These are phyloP conservation scores for Xylaria flabelliformis DNA, from an alignment of 495 filamentous ascomycete genomes.

Conservation along the genomic window DNA sequence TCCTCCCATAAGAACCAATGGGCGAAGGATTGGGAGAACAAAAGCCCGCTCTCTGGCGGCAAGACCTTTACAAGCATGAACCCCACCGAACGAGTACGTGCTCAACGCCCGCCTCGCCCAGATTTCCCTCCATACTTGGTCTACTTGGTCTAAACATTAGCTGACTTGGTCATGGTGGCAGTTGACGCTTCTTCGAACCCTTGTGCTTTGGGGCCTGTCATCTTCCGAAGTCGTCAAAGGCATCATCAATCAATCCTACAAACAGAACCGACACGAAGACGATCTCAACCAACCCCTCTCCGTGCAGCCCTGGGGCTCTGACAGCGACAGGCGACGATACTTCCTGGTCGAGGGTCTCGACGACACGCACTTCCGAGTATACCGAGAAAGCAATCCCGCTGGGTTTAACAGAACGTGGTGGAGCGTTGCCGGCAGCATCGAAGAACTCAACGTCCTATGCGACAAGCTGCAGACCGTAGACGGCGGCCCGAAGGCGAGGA, in stretches of 20 bases:
- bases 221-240: conserved; percentile 83
- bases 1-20: conserved; percentile 85
- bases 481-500: conserved; percentile 76
- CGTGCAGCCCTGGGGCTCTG: conserved; percentile 92
- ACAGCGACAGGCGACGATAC: conserved; percentile 89
- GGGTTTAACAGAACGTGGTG: conserved; percentile 84
- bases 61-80: conserved; percentile 80
- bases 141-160: background rate
- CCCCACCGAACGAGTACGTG: conserved; percentile 80
- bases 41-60: conserved; percentile 82
- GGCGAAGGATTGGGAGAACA: conserved; percentile 83
- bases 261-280: conserved; percentile 85
- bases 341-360: conserved; percentile 94
- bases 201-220: conserved; percentile 88
- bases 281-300: conserved; percentile 93
- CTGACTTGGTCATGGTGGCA: conserved; percentile 43
- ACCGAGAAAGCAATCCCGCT: conserved; percentile 87
- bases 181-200: conserved; percentile 80
- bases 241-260: conserved; percentile 87
- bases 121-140: background rate
- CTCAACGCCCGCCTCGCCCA: background rate
- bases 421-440: conserved; percentile 88
- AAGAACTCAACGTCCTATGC: conserved; percentile 77
- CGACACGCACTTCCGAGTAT: conserved; percentile 93
- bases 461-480: conserved; percentile 76